These are phyloP conservation scores for Capsicum pubescens DNA, from an alignment of 257 asterid genomes.

Conservation along the genomic window DNA sequence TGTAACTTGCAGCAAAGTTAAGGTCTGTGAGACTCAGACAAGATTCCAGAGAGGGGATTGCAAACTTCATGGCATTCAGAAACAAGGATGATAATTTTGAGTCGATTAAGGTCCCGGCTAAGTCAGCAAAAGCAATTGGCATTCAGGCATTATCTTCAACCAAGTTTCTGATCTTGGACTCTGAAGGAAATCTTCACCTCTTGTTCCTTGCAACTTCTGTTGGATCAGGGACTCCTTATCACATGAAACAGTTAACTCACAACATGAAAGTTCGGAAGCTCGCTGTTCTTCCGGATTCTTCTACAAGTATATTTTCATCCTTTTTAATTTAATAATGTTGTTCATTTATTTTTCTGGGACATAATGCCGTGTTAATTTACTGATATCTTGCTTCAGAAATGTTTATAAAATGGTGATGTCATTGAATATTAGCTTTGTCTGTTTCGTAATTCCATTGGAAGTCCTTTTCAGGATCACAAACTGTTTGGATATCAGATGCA, in stretches of 20 bases:
- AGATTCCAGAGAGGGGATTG: conserved; percentile 59
- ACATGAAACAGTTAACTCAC: conserved; percentile 54
- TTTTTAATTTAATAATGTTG: not conserved
- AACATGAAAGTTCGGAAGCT: conserved; percentile 64
- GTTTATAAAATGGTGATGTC: not conserved
- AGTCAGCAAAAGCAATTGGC: conserved; percentile 63
- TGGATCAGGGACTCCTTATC: conserved; percentile 50
- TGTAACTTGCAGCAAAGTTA: conserved; percentile 78
- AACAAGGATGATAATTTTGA: conserved; percentile 46
- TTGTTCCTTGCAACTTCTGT: conserved; percentile 52
- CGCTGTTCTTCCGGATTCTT: conserved; percentile 65
- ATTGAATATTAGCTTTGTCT: not conserved
- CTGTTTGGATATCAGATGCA: conserved; percentile 86
- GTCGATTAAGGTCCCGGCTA: conserved; percentile 42
- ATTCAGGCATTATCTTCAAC: conserved; percentile 63
- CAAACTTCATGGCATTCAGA: conserved; percentile 62
- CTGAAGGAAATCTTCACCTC: conserved; percentile 69
- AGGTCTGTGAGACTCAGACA: conserved; percentile 68
- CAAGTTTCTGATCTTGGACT: conserved; percentile 70
- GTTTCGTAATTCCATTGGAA: not conserved
- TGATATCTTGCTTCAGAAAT: conserved; percentile 6
- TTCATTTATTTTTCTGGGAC: not conserved
- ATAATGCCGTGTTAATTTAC: not conserved
- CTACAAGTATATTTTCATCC: conserved; percentile 42
- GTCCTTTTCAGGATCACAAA: conserved; percentile 60